Percentiles rank a stretch among this genome's conserved stretches.
Evolutionary conservation across 306 rosid species (phyloP).

Genomic region (Castanea crenata): DNA sequence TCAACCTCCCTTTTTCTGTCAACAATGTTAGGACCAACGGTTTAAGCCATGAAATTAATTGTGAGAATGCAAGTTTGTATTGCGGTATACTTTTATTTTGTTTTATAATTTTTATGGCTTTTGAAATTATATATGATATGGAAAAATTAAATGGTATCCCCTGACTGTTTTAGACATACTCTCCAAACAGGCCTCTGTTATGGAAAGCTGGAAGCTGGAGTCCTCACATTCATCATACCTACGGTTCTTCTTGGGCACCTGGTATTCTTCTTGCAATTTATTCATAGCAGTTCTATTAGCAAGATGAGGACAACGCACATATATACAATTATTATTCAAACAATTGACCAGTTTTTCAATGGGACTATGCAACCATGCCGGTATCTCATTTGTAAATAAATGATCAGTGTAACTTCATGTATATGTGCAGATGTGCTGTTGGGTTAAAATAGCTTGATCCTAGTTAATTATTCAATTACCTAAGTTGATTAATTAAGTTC

Average conservation of each 20-base stretch:
- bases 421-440: neutral
- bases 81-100: neutral
- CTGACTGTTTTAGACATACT: neutral
- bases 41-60: neutral
- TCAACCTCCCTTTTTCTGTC: neutral
- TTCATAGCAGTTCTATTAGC: neutral
- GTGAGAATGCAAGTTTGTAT: neutral
- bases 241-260: constrained; percentile 77
- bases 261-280: constrained; percentile 46
- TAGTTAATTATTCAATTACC: too few species aligned
- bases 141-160: neutral
- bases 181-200: constrained; percentile 82
- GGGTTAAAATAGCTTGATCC: too few species aligned
- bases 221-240: constrained; percentile 76
- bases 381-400: neutral
- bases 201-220: constrained; percentile 89
- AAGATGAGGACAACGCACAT: neutral
- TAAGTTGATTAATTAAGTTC: too few species aligned
- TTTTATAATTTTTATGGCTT: neutral
- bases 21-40: neutral
- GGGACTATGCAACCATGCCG: neutral
- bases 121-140: neutral
- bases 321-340: neutral
- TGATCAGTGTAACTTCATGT: neutral
- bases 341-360: neutral